Evolutionary conservation across 495 filamentous ascomycete genomes (phyloP).

Genomic region (Aspergillus baeticus): DNA sequence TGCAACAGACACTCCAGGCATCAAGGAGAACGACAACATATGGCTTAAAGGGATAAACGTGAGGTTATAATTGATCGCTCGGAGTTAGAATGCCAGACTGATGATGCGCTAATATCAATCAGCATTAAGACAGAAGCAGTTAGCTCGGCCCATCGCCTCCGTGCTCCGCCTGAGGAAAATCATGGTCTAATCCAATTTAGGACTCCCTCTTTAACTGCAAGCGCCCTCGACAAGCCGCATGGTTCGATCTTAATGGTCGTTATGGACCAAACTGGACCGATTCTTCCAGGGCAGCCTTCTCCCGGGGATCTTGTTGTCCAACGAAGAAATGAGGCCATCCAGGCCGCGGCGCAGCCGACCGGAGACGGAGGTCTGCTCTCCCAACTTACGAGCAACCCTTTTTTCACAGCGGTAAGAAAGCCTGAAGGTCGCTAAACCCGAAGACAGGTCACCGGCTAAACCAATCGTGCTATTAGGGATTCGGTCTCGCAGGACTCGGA

Average conservation of each 20-base stretch:
- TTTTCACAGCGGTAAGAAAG: slow-evolving; percentile 61
- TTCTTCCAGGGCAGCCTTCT: slow-evolving; percentile 31
- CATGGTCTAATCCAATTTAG: neutral
- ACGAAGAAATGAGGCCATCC: slow-evolving; percentile 36
- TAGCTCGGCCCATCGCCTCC: too few species aligned
- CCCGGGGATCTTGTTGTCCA: slow-evolving; percentile 39
- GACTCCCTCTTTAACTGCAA: neutral
- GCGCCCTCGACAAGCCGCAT: neutral
- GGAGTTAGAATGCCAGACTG: too few species aligned
- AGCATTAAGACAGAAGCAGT: too few species aligned
- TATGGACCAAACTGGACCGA: slow-evolving; percentile 43
- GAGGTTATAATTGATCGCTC: too few species aligned
- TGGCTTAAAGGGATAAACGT: too few species aligned
- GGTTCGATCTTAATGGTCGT: slow-evolving; percentile 15
- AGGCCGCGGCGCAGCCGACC: slow-evolving; percentile 28
- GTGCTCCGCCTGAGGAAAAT: neutral
- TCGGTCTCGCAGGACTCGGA: slow-evolving; percentile 87
- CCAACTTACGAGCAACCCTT: slow-evolving; percentile 63
- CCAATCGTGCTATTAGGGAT: slow-evolving; percentile 45
- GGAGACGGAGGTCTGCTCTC: slow-evolving; percentile 46
- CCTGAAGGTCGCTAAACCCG: neutral
- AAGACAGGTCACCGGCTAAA: neutral
- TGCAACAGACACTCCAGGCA: too few species aligned
- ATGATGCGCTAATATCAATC: too few species aligned
- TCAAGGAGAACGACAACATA: too few species aligned